These are phyloP conservation scores for Clavariopsis aquatica DNA, from an alignment of 495 filamentous ascomycete genomes.

Conservation along the genomic window DNA sequence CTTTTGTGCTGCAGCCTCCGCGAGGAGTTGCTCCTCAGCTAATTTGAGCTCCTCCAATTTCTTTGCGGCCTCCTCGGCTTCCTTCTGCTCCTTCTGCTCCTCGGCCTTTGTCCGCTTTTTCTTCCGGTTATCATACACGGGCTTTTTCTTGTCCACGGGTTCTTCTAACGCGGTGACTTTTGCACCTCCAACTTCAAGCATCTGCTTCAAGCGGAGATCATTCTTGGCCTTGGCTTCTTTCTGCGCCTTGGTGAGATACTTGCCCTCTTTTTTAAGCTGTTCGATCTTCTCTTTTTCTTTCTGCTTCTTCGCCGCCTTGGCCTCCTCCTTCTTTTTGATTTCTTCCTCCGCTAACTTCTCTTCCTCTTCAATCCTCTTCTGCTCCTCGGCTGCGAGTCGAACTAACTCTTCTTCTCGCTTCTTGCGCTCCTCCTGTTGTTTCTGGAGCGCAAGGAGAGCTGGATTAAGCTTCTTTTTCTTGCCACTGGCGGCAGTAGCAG, in stretches of 20 bases:
- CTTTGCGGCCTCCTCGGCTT: conserved; percentile 59
- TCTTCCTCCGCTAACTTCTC: conserved; percentile 72
- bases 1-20: conserved; percentile 52
- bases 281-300: conserved; percentile 96
- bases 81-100: conserved; percentile 44
- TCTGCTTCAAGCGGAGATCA: conserved; percentile 87
- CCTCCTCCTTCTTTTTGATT: conserved; percentile 69
- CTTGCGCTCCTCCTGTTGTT: conserved; percentile 82
- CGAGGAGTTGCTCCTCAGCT: conserved; percentile 48
- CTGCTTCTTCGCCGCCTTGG: conserved; percentile 80
- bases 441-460: conserved; percentile 79
- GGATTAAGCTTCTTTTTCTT: conserved; percentile 93
- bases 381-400: conserved; percentile 68
- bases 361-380: conserved; percentile 69
- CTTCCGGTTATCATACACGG: conserved; percentile 69
- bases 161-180: conserved; percentile 74
- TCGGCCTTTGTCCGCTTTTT: conserved; percentile 66
- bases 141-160: conserved; percentile 68
- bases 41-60: conserved; percentile 51
- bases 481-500: conserved; percentile 53
- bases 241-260: conserved; percentile 91
- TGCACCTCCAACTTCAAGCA: conserved; percentile 78
- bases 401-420: conserved; percentile 75
- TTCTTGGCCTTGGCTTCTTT: conserved; percentile 80
- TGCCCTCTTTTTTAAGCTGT: conserved; percentile 91